Conservation (phyloP, 1,284 basidiomycete species). For the Polyporus tsugae region DNA sequence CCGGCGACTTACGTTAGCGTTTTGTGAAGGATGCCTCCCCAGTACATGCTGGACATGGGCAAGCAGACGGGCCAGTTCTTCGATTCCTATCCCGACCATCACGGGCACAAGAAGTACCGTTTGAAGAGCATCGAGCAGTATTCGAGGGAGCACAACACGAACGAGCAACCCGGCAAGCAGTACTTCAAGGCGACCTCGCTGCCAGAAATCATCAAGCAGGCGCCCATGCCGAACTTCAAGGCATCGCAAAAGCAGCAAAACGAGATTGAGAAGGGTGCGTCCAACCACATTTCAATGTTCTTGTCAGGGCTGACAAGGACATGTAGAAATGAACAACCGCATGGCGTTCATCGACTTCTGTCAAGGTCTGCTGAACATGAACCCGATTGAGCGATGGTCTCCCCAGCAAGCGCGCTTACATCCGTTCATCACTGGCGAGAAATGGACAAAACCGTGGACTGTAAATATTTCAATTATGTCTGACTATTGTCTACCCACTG, state of each 20-base stretch:
- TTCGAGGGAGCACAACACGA: conserved; percentile 91
- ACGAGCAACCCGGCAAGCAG: conserved; percentile 97
- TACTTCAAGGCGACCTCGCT: conserved; percentile 97
- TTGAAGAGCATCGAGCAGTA: conserved; percentile 96
- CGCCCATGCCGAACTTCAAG: conserved; percentile 86
- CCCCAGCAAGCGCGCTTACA: conserved; percentile 96
- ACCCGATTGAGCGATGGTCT: conserved; percentile 96
- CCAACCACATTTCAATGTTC: conserved; percentile 16
- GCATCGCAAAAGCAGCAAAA: conserved; percentile 78
- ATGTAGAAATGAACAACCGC: conserved; percentile 89
- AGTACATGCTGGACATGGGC: conserved; percentile 94
- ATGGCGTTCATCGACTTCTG: conserved; percentile 98
- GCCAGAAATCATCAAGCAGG: conserved; percentile 96
- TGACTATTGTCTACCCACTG: conserved; percentile 13
- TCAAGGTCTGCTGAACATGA: conserved; percentile 91
- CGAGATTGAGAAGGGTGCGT: conserved; percentile 92
- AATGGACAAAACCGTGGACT: conserved; percentile 88
- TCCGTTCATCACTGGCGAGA: conserved; percentile 98
- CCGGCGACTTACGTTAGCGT: conserved; percentile 2
- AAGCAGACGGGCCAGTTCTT: conserved; percentile 98
- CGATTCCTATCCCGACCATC: conserved; percentile 81
- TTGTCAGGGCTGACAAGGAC: conserved; percentile 21
- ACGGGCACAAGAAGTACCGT: conserved; percentile 88
- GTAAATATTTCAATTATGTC: conserved; percentile 55
- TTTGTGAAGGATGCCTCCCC: conserved; percentile 77